Conservation (phyloP, 257 asterid genomes). For the Nicotiana otophora region DNA sequence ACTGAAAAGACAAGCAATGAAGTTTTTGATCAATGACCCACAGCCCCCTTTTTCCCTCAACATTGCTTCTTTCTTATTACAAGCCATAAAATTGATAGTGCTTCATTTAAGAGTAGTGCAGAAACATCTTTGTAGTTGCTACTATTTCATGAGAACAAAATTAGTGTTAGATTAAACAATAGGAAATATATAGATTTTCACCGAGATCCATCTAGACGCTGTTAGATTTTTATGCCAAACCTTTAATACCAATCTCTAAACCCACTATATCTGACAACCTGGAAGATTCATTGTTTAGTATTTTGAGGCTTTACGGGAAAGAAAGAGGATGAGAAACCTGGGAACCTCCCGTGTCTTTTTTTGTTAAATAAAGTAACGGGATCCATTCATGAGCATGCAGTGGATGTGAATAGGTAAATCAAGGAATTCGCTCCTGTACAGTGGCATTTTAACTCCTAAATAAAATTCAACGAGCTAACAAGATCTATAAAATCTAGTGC, state of each 20-base stretch:
- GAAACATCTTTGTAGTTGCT: not conserved
- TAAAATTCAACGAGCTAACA: not conserved
- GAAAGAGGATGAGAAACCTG: not conserved
- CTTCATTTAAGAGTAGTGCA: not conserved
- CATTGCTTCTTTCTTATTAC: not conserved
- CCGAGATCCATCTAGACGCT: not conserved
- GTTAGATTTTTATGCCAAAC: not conserved
- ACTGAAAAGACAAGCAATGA: not conserved
- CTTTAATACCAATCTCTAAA: not conserved
- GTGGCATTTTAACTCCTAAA: not conserved
- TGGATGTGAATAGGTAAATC: not conserved
- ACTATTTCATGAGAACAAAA: not conserved
- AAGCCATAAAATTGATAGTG: constrained; percentile 1
- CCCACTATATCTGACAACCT: not conserved
- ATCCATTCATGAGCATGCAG: not conserved
- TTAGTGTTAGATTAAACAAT: not conserved
- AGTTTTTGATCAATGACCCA: not conserved
- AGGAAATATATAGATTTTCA: not conserved
- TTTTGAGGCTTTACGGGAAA: not conserved
- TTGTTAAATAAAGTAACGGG: not conserved
- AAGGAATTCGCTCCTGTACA: not conserved
- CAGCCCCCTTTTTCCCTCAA: not conserved
- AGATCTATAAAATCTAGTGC: not conserved
- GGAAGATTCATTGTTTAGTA: not conserved
- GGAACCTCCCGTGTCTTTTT: not conserved